Conservation (phyloP, 352 stramenopile genomes). For the Pythium utonaiense region DNA sequence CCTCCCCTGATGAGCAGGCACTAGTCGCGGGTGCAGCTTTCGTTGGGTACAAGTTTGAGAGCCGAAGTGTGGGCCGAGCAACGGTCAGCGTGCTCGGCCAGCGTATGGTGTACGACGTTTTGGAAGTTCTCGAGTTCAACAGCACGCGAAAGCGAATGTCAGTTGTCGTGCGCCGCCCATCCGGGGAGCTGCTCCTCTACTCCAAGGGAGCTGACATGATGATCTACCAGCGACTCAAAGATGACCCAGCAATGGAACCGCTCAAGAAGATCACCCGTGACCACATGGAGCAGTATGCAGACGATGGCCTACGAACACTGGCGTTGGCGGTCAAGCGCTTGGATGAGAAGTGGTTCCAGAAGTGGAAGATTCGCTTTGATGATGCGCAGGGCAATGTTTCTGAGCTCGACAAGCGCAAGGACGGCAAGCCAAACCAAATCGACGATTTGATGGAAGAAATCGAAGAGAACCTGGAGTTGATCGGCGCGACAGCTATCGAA, state of each 20-base stretch:
- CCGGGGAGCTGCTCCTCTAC: slow-evolving; percentile 59
- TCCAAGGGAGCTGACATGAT: slow-evolving; percentile 93
- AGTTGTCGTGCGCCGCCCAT: slow-evolving; percentile 54
- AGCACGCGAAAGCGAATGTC: slow-evolving; percentile 79
- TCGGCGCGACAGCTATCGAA: slow-evolving; percentile 91
- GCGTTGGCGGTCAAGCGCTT: slow-evolving; percentile 72
- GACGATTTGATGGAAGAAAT: slow-evolving; percentile 82
- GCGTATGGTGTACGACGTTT: slow-evolving; percentile 49
- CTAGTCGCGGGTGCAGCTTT: slow-evolving; percentile 71
- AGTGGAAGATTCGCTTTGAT: slow-evolving; percentile 75
- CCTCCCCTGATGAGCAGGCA: slow-evolving; percentile 84
- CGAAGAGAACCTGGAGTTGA: slow-evolving; percentile 72
- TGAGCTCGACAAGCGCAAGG: slow-evolving; percentile 78
- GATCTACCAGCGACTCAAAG: slow-evolving; percentile 79
- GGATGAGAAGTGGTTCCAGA: slow-evolving; percentile 61
- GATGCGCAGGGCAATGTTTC: slow-evolving; percentile 59
- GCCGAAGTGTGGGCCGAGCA: slow-evolving; percentile 45
- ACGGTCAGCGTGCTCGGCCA: slow-evolving; percentile 48
- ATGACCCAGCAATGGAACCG: slow-evolving; percentile 43
- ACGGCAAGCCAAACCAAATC: slow-evolving; percentile 71
- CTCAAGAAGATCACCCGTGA: slow-evolving; percentile 61
- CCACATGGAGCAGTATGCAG: slow-evolving; percentile 81
- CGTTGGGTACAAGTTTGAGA: slow-evolving; percentile 69
- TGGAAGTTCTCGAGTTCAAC: slow-evolving; percentile 80
- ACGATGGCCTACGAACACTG: slow-evolving; percentile 83